phyloP scores from a whole-genome alignment of 176 grass and related monocot species.

The Rhynchospora pubera region DNA sequence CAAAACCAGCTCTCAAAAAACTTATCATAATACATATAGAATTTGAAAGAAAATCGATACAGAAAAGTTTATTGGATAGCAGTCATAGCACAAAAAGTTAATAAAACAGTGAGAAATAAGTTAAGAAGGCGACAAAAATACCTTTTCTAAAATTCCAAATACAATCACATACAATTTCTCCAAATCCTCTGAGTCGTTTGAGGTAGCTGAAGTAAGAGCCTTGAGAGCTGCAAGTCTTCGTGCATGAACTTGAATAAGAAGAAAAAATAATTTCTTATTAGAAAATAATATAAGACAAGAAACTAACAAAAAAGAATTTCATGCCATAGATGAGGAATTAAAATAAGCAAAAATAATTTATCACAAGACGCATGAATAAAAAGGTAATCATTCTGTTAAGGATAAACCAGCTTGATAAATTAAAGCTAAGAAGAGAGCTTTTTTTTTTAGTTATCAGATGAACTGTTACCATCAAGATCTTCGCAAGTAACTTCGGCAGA shows the following conservation, averaged over 20 bases:
- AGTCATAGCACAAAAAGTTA: background rate
- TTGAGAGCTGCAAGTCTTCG: conserved; percentile 88
- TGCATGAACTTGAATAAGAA: conserved; percentile 74
- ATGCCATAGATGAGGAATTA: conserved; percentile 16
- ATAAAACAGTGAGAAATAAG: background rate
- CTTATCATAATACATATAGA: background rate
- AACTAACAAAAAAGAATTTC: background rate
- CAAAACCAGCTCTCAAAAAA: background rate
- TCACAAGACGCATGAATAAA: conserved; percentile 8
- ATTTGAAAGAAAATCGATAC: conserved; percentile 3
- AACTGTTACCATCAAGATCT: conserved; percentile 65
- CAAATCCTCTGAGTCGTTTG: conserved; percentile 67
- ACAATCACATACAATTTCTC: conserved; percentile 84
- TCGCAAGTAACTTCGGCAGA: conserved; percentile 66
- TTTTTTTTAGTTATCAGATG: conserved; percentile 6
- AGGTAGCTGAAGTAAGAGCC: conserved; percentile 62
- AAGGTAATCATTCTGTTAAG: background rate
- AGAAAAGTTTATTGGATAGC: background rate
- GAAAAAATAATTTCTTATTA: conserved; percentile 6
- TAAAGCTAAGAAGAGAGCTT: background rate
- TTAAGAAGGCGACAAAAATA: conserved; percentile 23
- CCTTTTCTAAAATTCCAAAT: conserved; percentile 97
- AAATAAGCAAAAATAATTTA: background rate
- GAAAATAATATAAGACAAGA: conserved; percentile 24
- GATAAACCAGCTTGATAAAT: background rate